Conservation (phyloP, 2,329 filamentous ascomycete species). For the Alternaria novae-zelandiae region DNA sequence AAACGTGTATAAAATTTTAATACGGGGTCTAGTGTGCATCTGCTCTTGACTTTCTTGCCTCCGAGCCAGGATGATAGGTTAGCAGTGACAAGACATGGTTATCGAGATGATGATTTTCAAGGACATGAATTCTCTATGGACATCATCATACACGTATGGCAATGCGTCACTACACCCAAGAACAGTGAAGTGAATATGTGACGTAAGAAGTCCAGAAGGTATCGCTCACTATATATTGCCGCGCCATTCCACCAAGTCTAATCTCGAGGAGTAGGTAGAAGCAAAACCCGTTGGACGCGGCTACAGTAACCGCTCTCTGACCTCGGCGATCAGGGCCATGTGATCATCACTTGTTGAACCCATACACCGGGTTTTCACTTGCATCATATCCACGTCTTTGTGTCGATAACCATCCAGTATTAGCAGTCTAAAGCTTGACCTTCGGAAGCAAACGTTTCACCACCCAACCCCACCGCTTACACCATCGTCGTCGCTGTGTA, state of each 20-base stretch:
- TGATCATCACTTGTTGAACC: not conserved
- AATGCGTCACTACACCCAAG: not conserved
- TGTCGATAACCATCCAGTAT: not conserved
- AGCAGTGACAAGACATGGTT: not conserved
- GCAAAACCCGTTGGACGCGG: not conserved
- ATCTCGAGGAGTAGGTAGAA: not conserved
- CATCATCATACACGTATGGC: accelerated
- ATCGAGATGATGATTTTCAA: not conserved
- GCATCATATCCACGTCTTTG: not conserved
- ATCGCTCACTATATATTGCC: not conserved
- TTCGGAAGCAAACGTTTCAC: not conserved
- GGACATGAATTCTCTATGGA: not conserved
- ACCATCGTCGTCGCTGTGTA: not conserved
- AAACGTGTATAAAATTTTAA: not conserved
- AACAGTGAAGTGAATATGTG: not conserved
- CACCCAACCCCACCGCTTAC: not conserved
- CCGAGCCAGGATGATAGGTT: accelerated
- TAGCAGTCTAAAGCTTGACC: not conserved
- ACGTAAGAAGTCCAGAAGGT: accelerated
- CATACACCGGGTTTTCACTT: not conserved
- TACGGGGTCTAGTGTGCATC: not conserved
- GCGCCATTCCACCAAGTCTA: not conserved
- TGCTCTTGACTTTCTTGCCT: not conserved
- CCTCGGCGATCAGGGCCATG: not conserved
- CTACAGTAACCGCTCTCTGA: not conserved